A percentile compares a stretch with the other conserved stretches of the same genome.
These are phyloP conservation scores for Aureobasidium zeae DNA, from an alignment of 2,329 filamentous ascomycete species.

Conservation along the genomic window DNA sequence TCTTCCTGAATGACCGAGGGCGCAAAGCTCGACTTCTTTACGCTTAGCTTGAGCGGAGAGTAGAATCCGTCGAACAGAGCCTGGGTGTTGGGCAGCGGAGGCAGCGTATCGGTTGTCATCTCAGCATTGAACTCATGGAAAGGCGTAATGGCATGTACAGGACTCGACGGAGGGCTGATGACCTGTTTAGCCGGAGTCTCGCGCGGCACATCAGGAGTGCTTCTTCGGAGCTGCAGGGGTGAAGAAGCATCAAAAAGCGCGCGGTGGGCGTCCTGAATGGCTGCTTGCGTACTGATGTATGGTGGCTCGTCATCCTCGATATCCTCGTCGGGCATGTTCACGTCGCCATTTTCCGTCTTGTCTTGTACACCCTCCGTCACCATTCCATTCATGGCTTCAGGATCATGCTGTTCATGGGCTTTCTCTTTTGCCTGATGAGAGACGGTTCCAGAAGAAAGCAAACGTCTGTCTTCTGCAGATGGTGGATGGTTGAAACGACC, in stretches of 20 bases:
- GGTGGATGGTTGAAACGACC: slow-evolving; percentile 15
- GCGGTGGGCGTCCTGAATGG: slow-evolving; percentile 17
- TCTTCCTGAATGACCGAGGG: slow-evolving; percentile 9
- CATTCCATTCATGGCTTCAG: not conserved
- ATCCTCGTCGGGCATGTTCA: too few relatives aligned
- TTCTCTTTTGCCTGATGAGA: too few relatives aligned
- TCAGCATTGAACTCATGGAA: slow-evolving; percentile 18
- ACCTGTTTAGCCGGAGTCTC: slow-evolving; percentile 25
- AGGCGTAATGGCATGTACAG: slow-evolving; percentile 23
- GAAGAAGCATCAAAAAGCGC: slow-evolving; percentile 17
- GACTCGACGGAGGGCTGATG: slow-evolving; percentile 28
- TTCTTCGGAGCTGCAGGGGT: slow-evolving; percentile 1
- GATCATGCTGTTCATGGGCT: not conserved
- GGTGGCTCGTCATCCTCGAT: slow-evolving; percentile 20
- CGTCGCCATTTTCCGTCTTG: too few relatives aligned
- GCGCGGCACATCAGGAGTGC: slow-evolving; percentile 18
- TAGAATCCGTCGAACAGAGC: slow-evolving; percentile 33
- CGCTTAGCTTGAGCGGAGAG: slow-evolving; percentile 16
- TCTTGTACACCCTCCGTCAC: not conserved
- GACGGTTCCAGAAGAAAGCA: not conserved
- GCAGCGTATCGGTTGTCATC: slow-evolving; percentile 19
- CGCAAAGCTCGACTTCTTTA: slow-evolving; percentile 9
- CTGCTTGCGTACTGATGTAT: slow-evolving; percentile 24
- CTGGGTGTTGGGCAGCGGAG: slow-evolving; percentile 34
- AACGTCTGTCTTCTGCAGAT: not conserved